Evolutionary conservation across 1,139 yeast genomes (phyloP).

Genomic region (Candida pseudoviswanathii): DNA sequence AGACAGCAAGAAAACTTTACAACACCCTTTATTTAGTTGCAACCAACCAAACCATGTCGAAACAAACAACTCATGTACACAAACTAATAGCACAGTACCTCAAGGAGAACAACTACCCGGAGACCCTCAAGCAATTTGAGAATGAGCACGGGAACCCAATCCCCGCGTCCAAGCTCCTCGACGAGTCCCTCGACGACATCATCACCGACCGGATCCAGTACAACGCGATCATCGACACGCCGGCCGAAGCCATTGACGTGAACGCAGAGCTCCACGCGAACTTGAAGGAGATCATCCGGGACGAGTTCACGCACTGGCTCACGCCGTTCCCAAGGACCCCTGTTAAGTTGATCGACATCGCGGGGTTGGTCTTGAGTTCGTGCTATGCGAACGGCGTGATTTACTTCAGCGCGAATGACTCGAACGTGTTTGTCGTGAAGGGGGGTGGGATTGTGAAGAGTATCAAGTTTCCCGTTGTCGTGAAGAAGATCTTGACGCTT

Average conservation of each 20-base stretch:
- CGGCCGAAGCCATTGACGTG: conserved; percentile 7
- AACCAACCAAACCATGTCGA: neutral
- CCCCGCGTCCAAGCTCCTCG: conserved; percentile 17
- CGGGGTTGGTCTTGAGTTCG: conserved; percentile 29
- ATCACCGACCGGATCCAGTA: conserved; percentile 51
- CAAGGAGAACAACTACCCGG: conserved; percentile 41
- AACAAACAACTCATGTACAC: conserved; percentile 19
- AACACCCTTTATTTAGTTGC: no score
- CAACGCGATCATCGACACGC: conserved; percentile 22
- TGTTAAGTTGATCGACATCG: conserved; percentile 13
- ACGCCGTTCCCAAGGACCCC: conserved; percentile 31
- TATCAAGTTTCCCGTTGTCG: conserved; percentile 21
- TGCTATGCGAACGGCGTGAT: conserved; percentile 16
- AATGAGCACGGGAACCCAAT: conserved; percentile 45
- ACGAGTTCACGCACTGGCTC: conserved; percentile 38
- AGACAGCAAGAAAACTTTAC: no score
- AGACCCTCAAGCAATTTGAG: conserved; percentile 52
- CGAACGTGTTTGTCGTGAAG: conserved; percentile 24
- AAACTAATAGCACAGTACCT: conserved; percentile 59
- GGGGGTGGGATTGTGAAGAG: conserved; percentile 6
- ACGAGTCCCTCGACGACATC: conserved; percentile 54
- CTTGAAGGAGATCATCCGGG: conserved; percentile 12
- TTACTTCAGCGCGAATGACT: conserved; percentile 30
- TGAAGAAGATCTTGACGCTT: conserved; percentile 32
- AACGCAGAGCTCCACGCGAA: conserved; percentile 14